These are phyloP conservation scores for Chalciporus sphaerocephalus DNA, from an alignment of 768 basidiomycete species.

Conservation along the genomic window DNA sequence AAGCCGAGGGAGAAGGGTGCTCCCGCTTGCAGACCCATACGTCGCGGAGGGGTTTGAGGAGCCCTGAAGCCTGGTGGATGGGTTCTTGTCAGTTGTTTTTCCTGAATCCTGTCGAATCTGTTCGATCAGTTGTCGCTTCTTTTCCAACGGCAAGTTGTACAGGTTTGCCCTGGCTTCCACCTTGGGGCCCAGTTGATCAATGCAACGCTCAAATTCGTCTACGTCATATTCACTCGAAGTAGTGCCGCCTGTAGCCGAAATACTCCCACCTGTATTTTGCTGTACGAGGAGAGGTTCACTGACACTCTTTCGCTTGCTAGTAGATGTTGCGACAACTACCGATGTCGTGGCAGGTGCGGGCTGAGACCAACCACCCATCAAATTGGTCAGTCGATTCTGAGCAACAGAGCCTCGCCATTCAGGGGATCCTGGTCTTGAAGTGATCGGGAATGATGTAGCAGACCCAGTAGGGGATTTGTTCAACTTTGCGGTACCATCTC, in stretches of 20 bases:
- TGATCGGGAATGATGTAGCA: constrained; percentile 15
- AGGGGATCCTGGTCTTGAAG: constrained; percentile 29
- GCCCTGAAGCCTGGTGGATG: constrained; percentile 25
- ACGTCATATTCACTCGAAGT: constrained; percentile 33
- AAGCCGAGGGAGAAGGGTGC: constrained; percentile 57
- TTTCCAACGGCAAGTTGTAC: constrained; percentile 53
- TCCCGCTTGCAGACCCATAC: constrained; percentile 55
- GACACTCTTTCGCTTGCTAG: constrained; percentile 53
- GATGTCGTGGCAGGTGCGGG: constrained; percentile 39
- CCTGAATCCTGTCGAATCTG: constrained; percentile 47
- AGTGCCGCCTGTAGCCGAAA: constrained; percentile 28
- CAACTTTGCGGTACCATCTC: constrained; percentile 62
- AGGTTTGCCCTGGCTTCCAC: constrained; percentile 63
- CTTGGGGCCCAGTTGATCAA: constrained; percentile 70
- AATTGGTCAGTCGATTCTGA: constrained; percentile 56
- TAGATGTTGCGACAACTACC: constrained; percentile 22
- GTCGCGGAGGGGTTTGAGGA: constrained; percentile 43
- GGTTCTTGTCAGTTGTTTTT: constrained; percentile 28
- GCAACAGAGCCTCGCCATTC: constrained; percentile 55
- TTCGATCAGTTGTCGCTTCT: constrained; percentile 63
- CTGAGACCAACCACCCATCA: constrained; percentile 65
- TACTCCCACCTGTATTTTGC: constrained; percentile 36
- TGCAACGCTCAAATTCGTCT: constrained; percentile 60
- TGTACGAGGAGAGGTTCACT: constrained; percentile 67
- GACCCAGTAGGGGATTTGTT: constrained; percentile 30